Base-by-base conservation (phyloP, 306 rosid species). In the Cajanus cajan region DNA sequence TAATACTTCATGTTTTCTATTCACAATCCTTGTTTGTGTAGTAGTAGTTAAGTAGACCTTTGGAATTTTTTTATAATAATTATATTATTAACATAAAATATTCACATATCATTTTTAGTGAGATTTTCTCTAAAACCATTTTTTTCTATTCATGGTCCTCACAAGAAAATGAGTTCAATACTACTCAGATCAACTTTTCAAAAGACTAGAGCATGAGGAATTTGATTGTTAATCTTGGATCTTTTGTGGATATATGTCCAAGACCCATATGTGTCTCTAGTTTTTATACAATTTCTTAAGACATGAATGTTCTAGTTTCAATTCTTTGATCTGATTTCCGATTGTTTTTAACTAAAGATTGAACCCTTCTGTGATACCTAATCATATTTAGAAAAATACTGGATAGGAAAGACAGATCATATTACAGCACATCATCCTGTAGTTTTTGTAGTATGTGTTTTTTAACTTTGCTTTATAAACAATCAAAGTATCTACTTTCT, bases 231-330 rank as follows among this genome's bases (percentile, higher is more conserved):
- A 14, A n/a, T 37, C 36, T 12, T 0, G 21, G 7, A 0, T 2
- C 51, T 7, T 58, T 36, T 59, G 13, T 22, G 6, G 37, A 80
- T 62, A 8, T n/a, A 21, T 6, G 28, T 15, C 8, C 13, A 19
- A 73, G 7, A 24, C 9, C 8, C 13, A 24, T 45, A 1, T 76
- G 0, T 33, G 21, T 54, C 8, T 44, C 31, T 61, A 19, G 48
- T 33, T 33, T 62, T 28, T 19, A 37, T 21, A 31, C 39, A 8
- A 25, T 25, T 65, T 82, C 47, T 82, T 19, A 25, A 71, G 82
- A 8, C 10, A 28, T 25, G 66, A 6, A 12, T 40, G 28, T 74
- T 82, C 37, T 43, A 8, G 47, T 74, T 55, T 34, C 33, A 36
- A 41, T 45, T 64, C 36, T 22, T 44, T 66, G 59, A 81, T 28